Evolutionary conservation across 1,139 yeast species (phyloP).

Genomic region (Suhomyces bribrorum): DNA sequence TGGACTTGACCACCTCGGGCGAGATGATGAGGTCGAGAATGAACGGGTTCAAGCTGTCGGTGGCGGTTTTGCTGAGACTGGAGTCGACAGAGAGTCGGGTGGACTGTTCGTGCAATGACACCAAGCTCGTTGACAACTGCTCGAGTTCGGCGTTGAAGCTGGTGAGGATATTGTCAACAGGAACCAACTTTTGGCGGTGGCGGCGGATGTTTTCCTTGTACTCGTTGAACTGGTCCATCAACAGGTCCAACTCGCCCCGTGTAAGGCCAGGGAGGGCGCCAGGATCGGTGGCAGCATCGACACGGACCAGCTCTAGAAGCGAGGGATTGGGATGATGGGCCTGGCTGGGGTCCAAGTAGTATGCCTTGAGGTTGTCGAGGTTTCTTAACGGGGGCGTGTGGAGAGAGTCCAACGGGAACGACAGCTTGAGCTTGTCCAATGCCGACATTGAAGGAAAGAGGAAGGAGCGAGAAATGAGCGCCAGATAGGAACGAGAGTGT

Average conservation of each 20-base stretch:
- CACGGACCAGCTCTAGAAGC: slow-evolving; percentile 20
- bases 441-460: slow-evolving; percentile 17
- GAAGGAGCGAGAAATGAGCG: too few relatives aligned
- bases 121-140: slow-evolving; percentile 60
- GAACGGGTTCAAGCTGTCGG: slow-evolving; percentile 64
- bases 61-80: slow-evolving; percentile 53
- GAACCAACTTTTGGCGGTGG: slow-evolving; percentile 38
- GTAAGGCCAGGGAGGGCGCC: slow-evolving; percentile 2
- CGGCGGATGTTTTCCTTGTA: slow-evolving; percentile 38
- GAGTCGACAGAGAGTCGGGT: slow-evolving; percentile 37
- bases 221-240: slow-evolving; percentile 27
- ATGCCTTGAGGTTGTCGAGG: slow-evolving; percentile 4
- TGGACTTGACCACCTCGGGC: slow-evolving; percentile 58
- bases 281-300: slow-evolving; percentile 15
- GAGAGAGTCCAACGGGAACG: slow-evolving; percentile 11
- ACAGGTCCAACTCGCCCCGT: slow-evolving; percentile 5
- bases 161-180: slow-evolving; percentile 42
- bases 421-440: slow-evolving; percentile 16
- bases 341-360: slow-evolving; percentile 6
- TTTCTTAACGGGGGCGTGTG: not conserved
- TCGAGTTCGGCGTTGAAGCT: slow-evolving; percentile 60
- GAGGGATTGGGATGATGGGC: slow-evolving; percentile 2
- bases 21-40: slow-evolving; percentile 75
- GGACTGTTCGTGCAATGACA: slow-evolving; percentile 56
- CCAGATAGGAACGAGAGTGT: too few relatives aligned